Percentiles rank a stretch among this genome's conserved stretches.
phyloP scores from a whole-genome alignment of 495 filamentous ascomycete genomes.

The Cenococcum geophilum region DNA sequence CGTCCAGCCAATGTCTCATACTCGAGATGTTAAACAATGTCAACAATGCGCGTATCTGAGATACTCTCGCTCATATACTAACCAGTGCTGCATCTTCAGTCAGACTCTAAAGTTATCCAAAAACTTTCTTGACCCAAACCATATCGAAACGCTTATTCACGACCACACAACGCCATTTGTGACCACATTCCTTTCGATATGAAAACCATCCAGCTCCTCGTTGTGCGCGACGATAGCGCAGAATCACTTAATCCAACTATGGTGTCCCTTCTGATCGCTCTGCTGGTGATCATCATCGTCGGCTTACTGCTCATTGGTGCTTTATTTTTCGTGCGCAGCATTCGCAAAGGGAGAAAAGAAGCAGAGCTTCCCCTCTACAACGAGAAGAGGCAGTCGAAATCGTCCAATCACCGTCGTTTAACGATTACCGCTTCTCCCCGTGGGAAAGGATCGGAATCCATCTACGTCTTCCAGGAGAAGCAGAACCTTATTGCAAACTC shows the following conservation, averaged over 20 bases:
- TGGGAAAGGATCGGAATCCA: conserved; percentile 53
- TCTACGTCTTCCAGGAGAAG: conserved; percentile 69
- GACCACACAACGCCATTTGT: conserved; percentile 1
- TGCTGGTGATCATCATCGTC: conserved; percentile 69
- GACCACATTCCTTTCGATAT: conserved; percentile 15
- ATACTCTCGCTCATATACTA: conserved; percentile 1
- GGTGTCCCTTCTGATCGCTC: conserved; percentile 68
- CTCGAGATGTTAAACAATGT: not conserved
- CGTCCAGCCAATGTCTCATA: conserved; percentile 10
- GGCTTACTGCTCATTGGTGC: conserved; percentile 57
- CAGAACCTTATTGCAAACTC: conserved; percentile 66
- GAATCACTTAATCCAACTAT: conserved; percentile 46
- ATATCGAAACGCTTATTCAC: conserved; percentile 7
- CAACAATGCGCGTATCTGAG: conserved; percentile 15
- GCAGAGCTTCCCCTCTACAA: conserved; percentile 54
- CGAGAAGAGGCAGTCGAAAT: conserved; percentile 42
- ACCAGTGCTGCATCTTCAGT: conserved; percentile 19
- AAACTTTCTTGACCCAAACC: not conserved
- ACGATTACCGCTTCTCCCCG: conserved; percentile 53
- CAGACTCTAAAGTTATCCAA: not conserved
- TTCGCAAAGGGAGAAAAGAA: conserved; percentile 46
- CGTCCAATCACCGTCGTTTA: conserved; percentile 56
- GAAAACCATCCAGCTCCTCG: conserved; percentile 33
- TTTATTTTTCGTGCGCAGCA: conserved; percentile 65
- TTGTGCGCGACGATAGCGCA: conserved; percentile 39